phyloP scores from a whole-genome alignment of 169 alveolate genomes.

The Hepatocystis sp. region DNA sequence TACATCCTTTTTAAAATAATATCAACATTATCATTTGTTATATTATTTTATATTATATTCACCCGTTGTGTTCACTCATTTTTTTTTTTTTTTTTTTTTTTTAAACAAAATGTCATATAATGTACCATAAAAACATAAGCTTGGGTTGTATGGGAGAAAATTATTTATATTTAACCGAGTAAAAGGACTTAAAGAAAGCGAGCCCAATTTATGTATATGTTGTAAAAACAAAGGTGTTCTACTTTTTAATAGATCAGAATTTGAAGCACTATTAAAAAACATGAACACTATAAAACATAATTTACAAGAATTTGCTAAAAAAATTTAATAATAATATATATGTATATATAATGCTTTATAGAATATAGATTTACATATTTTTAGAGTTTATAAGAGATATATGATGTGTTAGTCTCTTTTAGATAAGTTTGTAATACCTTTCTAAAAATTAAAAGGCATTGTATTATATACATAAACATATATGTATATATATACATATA shows the following conservation, averaged over 20 bases:
- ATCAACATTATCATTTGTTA: no score
- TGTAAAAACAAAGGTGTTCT: slow-evolving; percentile 62
- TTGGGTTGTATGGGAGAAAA: slow-evolving; percentile 59
- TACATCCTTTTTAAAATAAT: no score
- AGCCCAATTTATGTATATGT: slow-evolving; percentile 61
- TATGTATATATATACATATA: no score
- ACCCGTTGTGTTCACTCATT: not conserved
- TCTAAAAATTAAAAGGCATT: no score
- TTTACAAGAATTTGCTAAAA: slow-evolving; percentile 65
- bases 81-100: not conserved
- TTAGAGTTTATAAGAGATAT: no score
- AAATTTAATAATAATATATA: slow-evolving; percentile 19
- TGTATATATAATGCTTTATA: no score
- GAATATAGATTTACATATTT: no score
- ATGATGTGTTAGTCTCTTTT: no score
- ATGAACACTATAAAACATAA: slow-evolving; percentile 44
- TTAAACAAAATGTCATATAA: not conserved
- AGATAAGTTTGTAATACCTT: no score
- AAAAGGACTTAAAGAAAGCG: slow-evolving; percentile 46
- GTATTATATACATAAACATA: no score
- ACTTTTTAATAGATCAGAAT: slow-evolving; percentile 52
- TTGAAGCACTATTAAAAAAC: slow-evolving; percentile 52
- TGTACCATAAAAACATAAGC: not conserved
- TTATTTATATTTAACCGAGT: slow-evolving; percentile 50
- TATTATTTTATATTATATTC: no score